Evolutionary conservation across 805 yeast species (phyloP).

Genomic region (Torulaspora franciscae): DNA sequence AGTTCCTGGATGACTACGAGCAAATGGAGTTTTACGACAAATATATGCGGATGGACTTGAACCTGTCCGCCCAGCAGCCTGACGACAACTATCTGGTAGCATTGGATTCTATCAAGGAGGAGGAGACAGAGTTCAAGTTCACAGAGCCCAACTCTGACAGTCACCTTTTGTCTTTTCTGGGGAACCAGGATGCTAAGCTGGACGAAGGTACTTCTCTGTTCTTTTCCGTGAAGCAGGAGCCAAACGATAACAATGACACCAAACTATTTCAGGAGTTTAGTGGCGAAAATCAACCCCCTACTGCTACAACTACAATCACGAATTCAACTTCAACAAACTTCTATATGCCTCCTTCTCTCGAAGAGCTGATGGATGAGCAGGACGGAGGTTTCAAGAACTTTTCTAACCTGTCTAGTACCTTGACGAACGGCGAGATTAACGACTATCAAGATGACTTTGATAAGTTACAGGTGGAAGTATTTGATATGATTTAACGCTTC

Average conservation of each 20-base stretch:
- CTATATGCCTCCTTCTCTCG: slow-evolving; percentile 33
- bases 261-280: slow-evolving; percentile 8
- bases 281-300: slow-evolving; percentile 1
- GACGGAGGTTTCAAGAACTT: slow-evolving; percentile 15
- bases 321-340: slow-evolving; percentile 6
- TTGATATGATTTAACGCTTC: slow-evolving; percentile 18
- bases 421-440: slow-evolving; percentile 8
- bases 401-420: slow-evolving; percentile 2
- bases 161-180: slow-evolving; percentile 6
- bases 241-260: slow-evolving; percentile 5
- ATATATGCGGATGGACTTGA: slow-evolving; percentile 11
- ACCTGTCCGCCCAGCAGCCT: slow-evolving; percentile 2
- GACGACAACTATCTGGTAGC: slow-evolving; percentile 7
- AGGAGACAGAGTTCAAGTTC: slow-evolving; percentile 9
- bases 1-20: slow-evolving; percentile 23
- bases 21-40: slow-evolving; percentile 23
- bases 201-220: slow-evolving; percentile 2
- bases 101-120: slow-evolving; percentile 16
- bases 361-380: slow-evolving; percentile 34
- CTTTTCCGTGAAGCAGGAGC: slow-evolving; percentile 6
- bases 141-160: slow-evolving; percentile 1
- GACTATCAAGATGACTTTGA: slow-evolving; percentile 19
- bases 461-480: slow-evolving; percentile 16
- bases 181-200: slow-evolving; percentile 2
- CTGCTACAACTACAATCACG: slow-evolving; percentile 4